Base-by-base conservation (phyloP, 2,329 filamentous ascomycete species). In the Fusarium setosum region DNA sequence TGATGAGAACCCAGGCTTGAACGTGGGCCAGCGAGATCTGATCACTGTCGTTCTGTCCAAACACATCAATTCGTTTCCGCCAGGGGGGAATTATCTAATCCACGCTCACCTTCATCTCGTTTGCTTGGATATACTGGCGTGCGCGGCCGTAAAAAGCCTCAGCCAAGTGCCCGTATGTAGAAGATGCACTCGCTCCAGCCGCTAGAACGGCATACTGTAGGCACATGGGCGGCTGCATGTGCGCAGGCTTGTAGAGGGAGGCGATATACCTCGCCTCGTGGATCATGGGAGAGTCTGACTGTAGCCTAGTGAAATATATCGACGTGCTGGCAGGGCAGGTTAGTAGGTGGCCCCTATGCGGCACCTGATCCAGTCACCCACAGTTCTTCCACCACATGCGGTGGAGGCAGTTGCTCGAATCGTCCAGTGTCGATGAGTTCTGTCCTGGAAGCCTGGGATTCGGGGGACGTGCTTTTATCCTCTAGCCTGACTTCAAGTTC, bases 201-300 rank as follows among this genome's bases (percentile, higher is more conserved):
- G 88, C 86, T 90, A 92, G 95, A 75, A 97, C 91, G 12, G 90
- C 90, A 76, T 97, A 97, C 72, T 93, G 86, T 31, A 97, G 79
- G 70, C 88, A 92, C 70, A 95, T 86, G 1, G 93, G 92, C 4
- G 94, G 93, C 52, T 92, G 88, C 84, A 90, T 87, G 59, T 91
- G 87, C 4, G 90, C 89, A 2, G 90, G 83, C 11, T 79, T 80
- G 66, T 92, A 89, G 77, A 94, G 88, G 5, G 90, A 86, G 18
- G 90, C 87, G 58, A 90, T 81, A 72, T 92, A 96, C 35, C 92
- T 87, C 20, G 86, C 84, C 40, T 86, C 88, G 70, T 97, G 92
- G 32, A 97, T 85, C 73, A 97, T 86, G 5, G 93, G 92, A 20
- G 90, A 74, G 17, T 89, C 88, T 4, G 86, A 83, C 65, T 94